Evolutionary conservation across 768 basidiomycete species (phyloP), one percentile per base, ranked within the genome.

Genomic region (Paxillus rubicundulus): DNA sequence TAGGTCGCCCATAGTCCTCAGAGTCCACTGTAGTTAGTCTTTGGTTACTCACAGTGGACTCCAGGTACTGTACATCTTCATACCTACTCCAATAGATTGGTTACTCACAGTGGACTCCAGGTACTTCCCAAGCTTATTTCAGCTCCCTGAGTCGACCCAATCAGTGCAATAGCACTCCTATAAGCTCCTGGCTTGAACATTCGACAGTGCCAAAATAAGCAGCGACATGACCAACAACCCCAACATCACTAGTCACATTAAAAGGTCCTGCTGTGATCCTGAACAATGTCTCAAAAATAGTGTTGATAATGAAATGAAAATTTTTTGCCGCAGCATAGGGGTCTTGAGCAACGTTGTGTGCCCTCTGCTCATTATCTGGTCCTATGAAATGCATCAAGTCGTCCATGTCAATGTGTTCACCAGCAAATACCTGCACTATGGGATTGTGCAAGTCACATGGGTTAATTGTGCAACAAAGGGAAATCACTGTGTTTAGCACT

Each of bases 321-420:
- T 72, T 78, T 42, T 70, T 64, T 0, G 75, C 72, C 0, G 77
- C 63, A 0, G 74, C 76, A 53, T 65, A 78, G 3, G 76, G 75
- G 55, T 78, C 73, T 0, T 24, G 28, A 0, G 74, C 72, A 8
- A 78, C 66, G 36, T 68, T 73, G 0, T 49, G 24, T 0, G 61
- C 58, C 0, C 71, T 47, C 16, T 32, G 45, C 2, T 51, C 20
- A 0, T 20, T 34, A 20, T 59, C 55, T 1, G 73, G 74, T 0
- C 73, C 72, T n/a, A n/a, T n/a, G n/a, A 2, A 43, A 34, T 0
- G 59, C 57, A 53, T 4, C 45, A 80, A 79, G 0, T 54, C 1
- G 46, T 82, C 73, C 8, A 81, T 49, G 47, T 80, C 63, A 9
- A 82, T 78, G 0, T 74, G 58, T 27, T 65, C 67, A 0, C 80